Conservation (phyloP, 352 stramenopile genomes). For the Phytopythium mirpurense region DNA sequence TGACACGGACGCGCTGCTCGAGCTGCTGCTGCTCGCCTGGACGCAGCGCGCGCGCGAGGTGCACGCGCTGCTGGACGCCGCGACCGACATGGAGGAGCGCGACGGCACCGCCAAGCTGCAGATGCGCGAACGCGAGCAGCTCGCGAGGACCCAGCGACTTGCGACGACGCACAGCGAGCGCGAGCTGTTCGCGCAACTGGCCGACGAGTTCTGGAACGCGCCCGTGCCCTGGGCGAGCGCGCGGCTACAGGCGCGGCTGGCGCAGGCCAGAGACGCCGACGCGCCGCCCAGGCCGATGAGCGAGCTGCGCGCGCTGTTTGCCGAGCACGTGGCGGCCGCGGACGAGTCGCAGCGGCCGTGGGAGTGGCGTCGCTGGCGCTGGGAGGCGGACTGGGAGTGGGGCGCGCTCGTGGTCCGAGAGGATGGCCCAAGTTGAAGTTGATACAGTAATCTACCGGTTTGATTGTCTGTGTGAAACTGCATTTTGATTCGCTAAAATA, state of each 20-base stretch:
- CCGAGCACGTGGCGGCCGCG: constrained; percentile 17
- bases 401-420: constrained; percentile 18
- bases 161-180: constrained; percentile 31
- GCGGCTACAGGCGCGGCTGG: constrained; percentile 23
- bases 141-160: constrained; percentile 29
- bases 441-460: no score
- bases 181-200: constrained; percentile 43
- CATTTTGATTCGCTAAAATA: constrained; percentile 2
- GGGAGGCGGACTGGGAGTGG: constrained; percentile 47
- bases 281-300: constrained; percentile 24
- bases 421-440: constrained; percentile 1
- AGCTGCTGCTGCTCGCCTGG: constrained; percentile 60
- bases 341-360: constrained; percentile 24
- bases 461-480: no score
- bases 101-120: constrained; percentile 19
- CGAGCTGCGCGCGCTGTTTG: constrained; percentile 39
- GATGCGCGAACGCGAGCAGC: constrained; percentile 30
- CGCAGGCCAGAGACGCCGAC: constrained; percentile 16
- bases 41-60: constrained; percentile 47
- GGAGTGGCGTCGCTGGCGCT: constrained; percentile 38
- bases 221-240: constrained; percentile 41
- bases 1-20: constrained; percentile 66
- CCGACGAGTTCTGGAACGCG: constrained; percentile 70
- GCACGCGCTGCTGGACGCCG: constrained; percentile 38
- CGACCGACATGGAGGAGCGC: constrained; percentile 54